Conservation (phyloP, 2,329 filamentous ascomycete genomes). For the Hortaea werneckii region DNA sequence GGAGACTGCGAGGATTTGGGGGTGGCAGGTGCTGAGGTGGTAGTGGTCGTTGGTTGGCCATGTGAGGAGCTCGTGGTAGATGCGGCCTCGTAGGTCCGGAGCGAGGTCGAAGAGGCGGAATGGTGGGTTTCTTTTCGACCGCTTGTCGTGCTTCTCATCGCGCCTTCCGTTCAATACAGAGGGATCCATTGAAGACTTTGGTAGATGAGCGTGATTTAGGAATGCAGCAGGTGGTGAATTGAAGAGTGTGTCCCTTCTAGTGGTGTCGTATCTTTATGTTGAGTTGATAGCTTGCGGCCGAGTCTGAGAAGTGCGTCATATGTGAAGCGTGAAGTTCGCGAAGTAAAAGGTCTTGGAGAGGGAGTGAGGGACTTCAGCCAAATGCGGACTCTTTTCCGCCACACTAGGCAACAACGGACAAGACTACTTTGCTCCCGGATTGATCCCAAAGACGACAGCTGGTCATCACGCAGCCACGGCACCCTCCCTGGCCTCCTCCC, state of each 20-base stretch:
- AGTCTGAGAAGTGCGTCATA: too few relatives aligned
- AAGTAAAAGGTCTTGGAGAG: too few relatives aligned
- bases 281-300: too few relatives aligned
- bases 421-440: too few relatives aligned
- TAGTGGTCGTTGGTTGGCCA: background rate
- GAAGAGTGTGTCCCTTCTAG: background rate
- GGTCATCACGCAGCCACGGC: too few relatives aligned
- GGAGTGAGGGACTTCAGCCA: too few relatives aligned
- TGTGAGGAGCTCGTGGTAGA: conserved; percentile 8
- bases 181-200: background rate
- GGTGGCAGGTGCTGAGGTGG: background rate
- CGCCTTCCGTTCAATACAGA: background rate
- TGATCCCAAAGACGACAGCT: too few relatives aligned
- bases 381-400: too few relatives aligned
- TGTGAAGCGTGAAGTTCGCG: too few relatives aligned
- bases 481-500: too few relatives aligned
- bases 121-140: background rate
- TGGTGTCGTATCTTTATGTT: too few relatives aligned
- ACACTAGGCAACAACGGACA: too few relatives aligned
- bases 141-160: background rate
- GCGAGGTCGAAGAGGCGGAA: conserved; percentile 9
- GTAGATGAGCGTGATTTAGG: background rate
- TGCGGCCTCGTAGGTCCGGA: conserved; percentile 8
- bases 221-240: background rate
- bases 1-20: background rate